Percentiles rank a stretch among this genome's conserved stretches.
Conservation (phyloP, 2,329 filamentous ascomycete genomes). For the Sporothrix schenckii region DNA sequence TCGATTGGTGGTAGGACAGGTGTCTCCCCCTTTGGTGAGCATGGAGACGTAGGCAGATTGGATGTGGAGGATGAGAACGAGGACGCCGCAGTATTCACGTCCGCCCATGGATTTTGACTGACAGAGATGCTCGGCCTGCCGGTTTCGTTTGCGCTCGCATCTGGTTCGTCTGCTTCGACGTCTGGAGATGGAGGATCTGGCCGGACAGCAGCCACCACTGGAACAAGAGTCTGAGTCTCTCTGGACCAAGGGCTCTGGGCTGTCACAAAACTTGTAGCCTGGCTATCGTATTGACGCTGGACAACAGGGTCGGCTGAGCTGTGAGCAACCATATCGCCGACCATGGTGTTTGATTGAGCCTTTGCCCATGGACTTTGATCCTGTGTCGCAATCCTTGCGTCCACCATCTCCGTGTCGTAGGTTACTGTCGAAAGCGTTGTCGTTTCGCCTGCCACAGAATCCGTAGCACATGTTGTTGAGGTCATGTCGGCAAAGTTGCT, state of each 20-base stretch:
- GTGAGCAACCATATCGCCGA: not conserved
- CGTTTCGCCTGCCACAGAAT: not conserved
- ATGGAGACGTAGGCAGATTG: conserved; percentile 27
- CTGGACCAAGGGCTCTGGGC: conserved; percentile 29
- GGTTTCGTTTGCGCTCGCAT: not conserved
- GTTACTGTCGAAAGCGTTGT: not conserved
- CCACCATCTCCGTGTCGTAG: not conserved
- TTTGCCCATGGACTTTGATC: conserved; percentile 36
- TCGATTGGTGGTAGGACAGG: not conserved
- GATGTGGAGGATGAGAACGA: conserved; percentile 6
- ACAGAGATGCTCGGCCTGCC: not conserved
- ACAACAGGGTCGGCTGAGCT: not conserved
- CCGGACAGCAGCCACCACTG: not conserved
- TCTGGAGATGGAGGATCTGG: not conserved
- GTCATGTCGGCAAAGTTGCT: not conserved
- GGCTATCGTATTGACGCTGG: not conserved
- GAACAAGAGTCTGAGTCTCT: not conserved
- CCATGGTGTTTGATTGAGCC: not conserved
- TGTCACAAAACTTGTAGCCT: not conserved
- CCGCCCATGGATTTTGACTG: conserved; percentile 34
- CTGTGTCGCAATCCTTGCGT: conserved; percentile 33
- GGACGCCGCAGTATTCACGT: not conserved
- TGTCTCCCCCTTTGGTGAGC: conserved; percentile 15
- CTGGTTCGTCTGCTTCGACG: not conserved
- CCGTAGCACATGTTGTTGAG: not conserved